A percentile compares a stretch with the other conserved stretches of the same genome.
These are phyloP conservation scores for Melaleuca alternifolia DNA, from an alignment of 345 rosid species.

Conservation along the genomic window DNA sequence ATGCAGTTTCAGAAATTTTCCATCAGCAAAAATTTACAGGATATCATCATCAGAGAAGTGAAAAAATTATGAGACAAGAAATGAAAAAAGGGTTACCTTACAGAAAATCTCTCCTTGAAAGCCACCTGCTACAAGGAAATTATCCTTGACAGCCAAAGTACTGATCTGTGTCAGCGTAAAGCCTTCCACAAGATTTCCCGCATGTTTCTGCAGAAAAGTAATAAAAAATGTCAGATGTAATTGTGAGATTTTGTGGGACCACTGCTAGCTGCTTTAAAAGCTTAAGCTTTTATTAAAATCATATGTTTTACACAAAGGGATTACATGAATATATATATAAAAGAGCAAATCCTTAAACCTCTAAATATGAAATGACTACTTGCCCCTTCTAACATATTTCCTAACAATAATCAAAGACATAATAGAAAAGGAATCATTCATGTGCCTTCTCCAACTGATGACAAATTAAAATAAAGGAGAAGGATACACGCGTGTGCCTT, in stretches of 20 bases:
- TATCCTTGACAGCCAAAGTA: conserved; percentile 42
- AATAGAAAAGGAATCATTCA: no score
- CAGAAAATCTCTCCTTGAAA: conserved; percentile 59
- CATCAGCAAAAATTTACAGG: background rate
- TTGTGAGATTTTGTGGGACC: no score
- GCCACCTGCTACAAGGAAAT: conserved; percentile 47
- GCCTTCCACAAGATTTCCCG: conserved; percentile 46
- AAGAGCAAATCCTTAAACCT: no score
- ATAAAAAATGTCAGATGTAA: background rate
- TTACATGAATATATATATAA: no score
- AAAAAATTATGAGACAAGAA: background rate
- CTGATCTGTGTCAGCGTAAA: conserved; percentile 52
- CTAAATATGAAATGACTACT: no score
- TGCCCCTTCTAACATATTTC: no score
- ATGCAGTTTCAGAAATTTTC: background rate
- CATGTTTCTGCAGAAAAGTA: conserved; percentile 24
- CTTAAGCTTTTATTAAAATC: no score
- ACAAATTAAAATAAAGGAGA: background rate
- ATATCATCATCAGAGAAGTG: background rate
- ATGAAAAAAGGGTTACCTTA: conserved; percentile 21
- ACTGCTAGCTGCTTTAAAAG: no score
- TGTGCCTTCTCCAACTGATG: background rate
- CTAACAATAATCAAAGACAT: background rate
- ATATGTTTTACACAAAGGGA: no score
- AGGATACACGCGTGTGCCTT: background rate